Evolutionary conservation across 208 protist species (phyloP), one percentile per base, ranked within the genome.

Genomic region (Strigomonas oncopelti): DNA sequence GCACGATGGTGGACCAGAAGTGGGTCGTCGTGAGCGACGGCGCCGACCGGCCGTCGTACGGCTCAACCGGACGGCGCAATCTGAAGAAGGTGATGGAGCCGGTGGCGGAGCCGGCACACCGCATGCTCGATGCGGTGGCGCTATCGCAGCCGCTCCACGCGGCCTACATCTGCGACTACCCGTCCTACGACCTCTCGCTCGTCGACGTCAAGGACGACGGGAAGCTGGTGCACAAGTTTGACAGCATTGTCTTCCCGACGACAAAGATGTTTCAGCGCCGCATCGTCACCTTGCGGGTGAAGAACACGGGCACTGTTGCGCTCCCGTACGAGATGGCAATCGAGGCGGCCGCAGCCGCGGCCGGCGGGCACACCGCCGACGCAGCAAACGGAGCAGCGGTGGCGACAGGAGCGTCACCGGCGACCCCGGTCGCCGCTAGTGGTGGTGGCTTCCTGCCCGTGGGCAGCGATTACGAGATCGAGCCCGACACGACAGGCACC

Each of bases 201-300:
- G 67, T 77, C 18, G 68, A 78, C 69, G 71, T 59, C 59, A 62
- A 78, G 11, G 65, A 61, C 29, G 71, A 74, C 61, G 69, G 75
- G 38, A 25, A 75, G 28, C 59, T 83, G 45, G 51, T 79, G 18
- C 46, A 16, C 29, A 51, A 71, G 16, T 7, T 51, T 11, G 45
- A 56, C 3, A 51, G 42, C 1, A 83, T 99, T 9, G 59, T 57
- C 2, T 99, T 99, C 63, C 66, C 76, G 9, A 71, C 74, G 28
- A 98, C 97, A 29, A 96, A 97, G 69, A 92, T 99, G 69, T 98
- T 98, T 74, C 94, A 98, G 80, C 80, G 78, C 38, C 79, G 95
- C 14, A 74, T 81, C 7, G 75, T 84, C 5, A 66, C 72, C 8
- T 69, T 99, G 51, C 79, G 83, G 4, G 25, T 99, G 27, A 78